These are phyloP conservation scores for Crithidia bombi DNA, from an alignment of 208 protist species.

Conservation along the genomic window DNA sequence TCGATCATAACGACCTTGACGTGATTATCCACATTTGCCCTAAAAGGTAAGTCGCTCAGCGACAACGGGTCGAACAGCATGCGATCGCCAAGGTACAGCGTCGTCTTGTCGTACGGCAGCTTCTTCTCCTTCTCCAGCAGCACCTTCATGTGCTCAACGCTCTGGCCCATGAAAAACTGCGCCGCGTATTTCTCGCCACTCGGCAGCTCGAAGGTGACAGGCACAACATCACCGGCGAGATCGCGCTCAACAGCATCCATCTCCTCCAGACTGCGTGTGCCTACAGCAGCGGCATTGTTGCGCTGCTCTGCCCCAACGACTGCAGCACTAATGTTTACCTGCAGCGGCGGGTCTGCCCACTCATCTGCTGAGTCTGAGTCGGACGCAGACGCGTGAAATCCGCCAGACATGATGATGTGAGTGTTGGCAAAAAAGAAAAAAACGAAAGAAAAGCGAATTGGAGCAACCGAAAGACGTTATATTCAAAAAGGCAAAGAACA, in stretches of 20 bases:
- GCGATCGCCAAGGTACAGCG: constrained; percentile 64
- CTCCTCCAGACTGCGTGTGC: constrained; percentile 29
- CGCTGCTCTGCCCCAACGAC: constrained; percentile 5
- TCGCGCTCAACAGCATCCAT: constrained; percentile 74
- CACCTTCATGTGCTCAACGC: constrained; percentile 75
- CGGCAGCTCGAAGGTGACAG: constrained; percentile 58
- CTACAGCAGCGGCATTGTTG: constrained; percentile 5
- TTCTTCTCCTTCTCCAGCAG: constrained; percentile 67
- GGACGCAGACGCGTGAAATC: not conserved
- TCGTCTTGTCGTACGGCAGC: constrained; percentile 68
- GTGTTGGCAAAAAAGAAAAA: constrained; percentile 28
- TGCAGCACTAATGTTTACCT: not conserved
- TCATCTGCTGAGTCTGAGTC: constrained; percentile 69
- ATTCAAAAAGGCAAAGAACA: not conserved
- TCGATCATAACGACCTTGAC: constrained; percentile 44
- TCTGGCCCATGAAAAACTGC: constrained; percentile 82
- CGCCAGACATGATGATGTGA: constrained; percentile 24
- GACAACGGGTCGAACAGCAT: constrained; percentile 81
- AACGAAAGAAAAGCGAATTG: not conserved
- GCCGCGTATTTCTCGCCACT: constrained; percentile 32
- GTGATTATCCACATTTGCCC: constrained; percentile 51
- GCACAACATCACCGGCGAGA: constrained; percentile 55
- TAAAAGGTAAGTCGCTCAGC: constrained; percentile 81
- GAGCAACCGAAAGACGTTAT: too few species aligned
- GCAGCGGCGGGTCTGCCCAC: constrained; percentile 58